Conservation (phyloP, 2,329 filamentous ascomycete genomes). For the Sporothrix globosa region DNA sequence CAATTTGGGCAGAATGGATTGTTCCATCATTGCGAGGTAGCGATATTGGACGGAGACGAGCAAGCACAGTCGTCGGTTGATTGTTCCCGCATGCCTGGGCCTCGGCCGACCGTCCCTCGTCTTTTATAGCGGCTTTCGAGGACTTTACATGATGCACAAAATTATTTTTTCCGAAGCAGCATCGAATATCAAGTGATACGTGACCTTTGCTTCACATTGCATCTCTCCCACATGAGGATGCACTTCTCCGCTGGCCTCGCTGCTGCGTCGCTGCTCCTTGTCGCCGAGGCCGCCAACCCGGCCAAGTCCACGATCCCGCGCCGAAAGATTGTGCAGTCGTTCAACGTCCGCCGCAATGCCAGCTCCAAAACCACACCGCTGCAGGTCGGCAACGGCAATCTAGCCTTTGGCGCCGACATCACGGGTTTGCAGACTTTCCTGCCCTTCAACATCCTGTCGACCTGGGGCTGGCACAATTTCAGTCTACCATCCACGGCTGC, state of each 20-base stretch:
- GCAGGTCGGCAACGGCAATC: conserved; percentile 55
- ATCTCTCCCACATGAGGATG: background rate
- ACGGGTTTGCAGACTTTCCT: conserved; percentile 54
- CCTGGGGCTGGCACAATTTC: conserved; percentile 57
- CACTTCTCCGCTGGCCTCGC: background rate
- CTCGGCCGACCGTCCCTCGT: background rate
- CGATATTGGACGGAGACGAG: background rate
- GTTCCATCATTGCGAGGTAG: too few species aligned
- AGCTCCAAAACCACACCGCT: conserved; percentile 56
- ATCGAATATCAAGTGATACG: conserved; percentile 4
- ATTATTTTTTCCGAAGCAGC: background rate
- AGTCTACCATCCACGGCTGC: conserved; percentile 46
- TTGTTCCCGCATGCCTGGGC: background rate
- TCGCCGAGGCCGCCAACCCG: background rate
- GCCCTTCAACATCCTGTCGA: conserved; percentile 53
- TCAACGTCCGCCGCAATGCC: conserved; percentile 54
- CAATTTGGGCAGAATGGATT: conserved; percentile 8
- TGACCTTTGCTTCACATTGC: background rate
- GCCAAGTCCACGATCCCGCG: conserved; percentile 40
- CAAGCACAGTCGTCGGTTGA: background rate
- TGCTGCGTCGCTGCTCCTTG: conserved; percentile 13
- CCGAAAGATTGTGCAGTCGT: conserved; percentile 45
- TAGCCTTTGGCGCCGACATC: conserved; percentile 53
- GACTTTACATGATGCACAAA: background rate
- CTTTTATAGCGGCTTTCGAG: background rate